Evolutionary conservation across 345 rosid species (phyloP), one percentile per base, ranked within the genome.

Genomic region (Acer negundo): DNA sequence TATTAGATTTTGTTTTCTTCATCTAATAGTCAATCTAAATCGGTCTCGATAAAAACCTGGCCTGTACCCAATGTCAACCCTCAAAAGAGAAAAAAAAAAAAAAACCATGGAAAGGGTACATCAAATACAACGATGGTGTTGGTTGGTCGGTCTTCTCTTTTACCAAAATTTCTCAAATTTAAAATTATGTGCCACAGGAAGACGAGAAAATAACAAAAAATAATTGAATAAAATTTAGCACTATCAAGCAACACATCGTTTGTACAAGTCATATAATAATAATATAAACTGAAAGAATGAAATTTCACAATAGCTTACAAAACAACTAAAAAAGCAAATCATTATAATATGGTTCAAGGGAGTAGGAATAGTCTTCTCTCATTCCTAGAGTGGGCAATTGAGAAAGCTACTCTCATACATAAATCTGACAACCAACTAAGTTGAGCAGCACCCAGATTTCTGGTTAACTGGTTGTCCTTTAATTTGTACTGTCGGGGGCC

Each of bases 381-480:
- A 28, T 23, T 42, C 76, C 51, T 24, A 53, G 55, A 40, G 19
- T 35, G 51, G 17, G 28, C 13, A 16, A 22, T 66, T 12, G 38
- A 47, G 70, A 70, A 74, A 63, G 56, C 72, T 55, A 47, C 42
- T 53, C 70, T 35, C 38, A 68, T 53, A 66, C 61, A 75, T 19
- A 42, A 70, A 71, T 62, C 62, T 10, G 26, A 24, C 44, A 64
- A 49, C 58, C 46, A 19, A 53, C 69, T 85, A 84, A 70, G 87
- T 84, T 26, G 87, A 86, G 88, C 88, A 84, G 80, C 88, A 83
- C 12, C 87, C 83, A 26, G 81, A n/a, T 67, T 86, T 87, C 80
- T 87, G 91, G 87, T 86, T 86, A 74, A 88, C 84, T 12, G 89
- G 90, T 53, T 87, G 86, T 46, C 90, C 90, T 46, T 82, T 82